Percentiles rank a stretch among this genome's conserved stretches.
Conservation (phyloP, 306 rosid genomes). For the Crataegus laevigata region DNA sequence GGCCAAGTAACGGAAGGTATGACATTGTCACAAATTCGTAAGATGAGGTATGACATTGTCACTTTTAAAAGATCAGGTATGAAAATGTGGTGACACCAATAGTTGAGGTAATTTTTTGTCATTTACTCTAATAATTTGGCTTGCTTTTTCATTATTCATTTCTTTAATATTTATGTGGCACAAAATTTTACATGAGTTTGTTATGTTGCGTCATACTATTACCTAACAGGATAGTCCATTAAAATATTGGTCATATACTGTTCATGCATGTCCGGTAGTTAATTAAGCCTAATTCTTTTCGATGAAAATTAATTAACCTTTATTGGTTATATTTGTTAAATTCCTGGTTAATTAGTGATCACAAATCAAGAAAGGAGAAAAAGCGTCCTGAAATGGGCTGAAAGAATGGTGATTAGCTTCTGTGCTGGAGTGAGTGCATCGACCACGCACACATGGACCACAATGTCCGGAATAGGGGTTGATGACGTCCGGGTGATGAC, state of each 20-base stretch:
- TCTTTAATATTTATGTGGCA: not conserved
- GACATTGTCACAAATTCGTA: no score
- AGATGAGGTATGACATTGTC: no score
- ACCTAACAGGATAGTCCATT: not conserved
- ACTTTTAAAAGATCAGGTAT: no score
- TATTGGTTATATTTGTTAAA: not conserved
- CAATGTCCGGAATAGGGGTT: conserved; percentile 76
- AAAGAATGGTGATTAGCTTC: conserved; percentile 92
- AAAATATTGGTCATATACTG: not conserved
- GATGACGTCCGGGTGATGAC: conserved; percentile 97
- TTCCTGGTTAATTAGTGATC: conserved; percentile 37
- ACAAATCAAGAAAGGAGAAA: conserved; percentile 92
- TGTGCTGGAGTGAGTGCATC: conserved; percentile 98
- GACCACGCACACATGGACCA: conserved; percentile 90
- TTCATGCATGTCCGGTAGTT: no score
- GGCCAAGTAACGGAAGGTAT: no score
- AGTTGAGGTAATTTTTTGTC: no score
- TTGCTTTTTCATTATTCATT: not conserved
- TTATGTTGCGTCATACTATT: not conserved
- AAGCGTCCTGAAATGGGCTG: conserved; percentile 88
- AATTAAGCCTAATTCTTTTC: no score
- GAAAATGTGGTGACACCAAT: no score
- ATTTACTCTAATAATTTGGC: not conserved
- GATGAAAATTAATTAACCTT: no score
- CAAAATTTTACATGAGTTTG: not conserved